phyloP scores from a whole-genome alignment of 2,329 filamentous ascomycete genomes.

The Leptosphaerulina australis region DNA sequence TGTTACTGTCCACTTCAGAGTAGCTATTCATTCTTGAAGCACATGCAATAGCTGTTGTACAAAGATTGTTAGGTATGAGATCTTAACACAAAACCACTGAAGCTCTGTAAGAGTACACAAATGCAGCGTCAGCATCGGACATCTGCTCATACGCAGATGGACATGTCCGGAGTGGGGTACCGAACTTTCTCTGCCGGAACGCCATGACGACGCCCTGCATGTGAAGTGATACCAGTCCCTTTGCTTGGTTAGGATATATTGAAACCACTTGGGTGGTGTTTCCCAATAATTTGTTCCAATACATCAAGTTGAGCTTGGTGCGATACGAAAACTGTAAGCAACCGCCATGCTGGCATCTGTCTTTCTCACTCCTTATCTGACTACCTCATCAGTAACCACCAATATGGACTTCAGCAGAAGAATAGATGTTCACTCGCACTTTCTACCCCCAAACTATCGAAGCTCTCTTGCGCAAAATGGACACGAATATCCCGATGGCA shows the following conservation, averaged over 20 bases:
- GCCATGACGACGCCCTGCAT: not conserved
- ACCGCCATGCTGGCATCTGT: not conserved
- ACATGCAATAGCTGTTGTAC: no score
- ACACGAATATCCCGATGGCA: conserved; percentile 56
- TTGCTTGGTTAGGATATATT: not conserved
- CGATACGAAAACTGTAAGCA: not conserved
- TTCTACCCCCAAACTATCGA: conserved; percentile 53
- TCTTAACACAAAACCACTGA: no score
- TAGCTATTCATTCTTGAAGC: no score
- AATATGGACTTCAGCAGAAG: conserved; percentile 36
- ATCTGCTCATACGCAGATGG: not conserved
- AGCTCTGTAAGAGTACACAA: no score
- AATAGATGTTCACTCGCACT: conserved; percentile 59
- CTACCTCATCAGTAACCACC: not conserved
- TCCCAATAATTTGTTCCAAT: not conserved
- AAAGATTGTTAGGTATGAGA: no score
- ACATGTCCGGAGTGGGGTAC: conserved; percentile 5
- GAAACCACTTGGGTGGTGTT: not conserved
- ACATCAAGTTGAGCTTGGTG: no score
- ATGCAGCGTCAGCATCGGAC: not conserved
- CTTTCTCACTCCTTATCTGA: not conserved
- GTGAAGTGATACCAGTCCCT: not conserved
- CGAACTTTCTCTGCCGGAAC: not conserved
- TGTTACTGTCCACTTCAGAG: no score
- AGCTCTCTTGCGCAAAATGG: conserved; percentile 50